A percentile compares a stretch with the other conserved stretches of the same genome.
Conservation (phyloP, 768 basidiomycete genomes). For the Leucogyrophana mollusca region DNA sequence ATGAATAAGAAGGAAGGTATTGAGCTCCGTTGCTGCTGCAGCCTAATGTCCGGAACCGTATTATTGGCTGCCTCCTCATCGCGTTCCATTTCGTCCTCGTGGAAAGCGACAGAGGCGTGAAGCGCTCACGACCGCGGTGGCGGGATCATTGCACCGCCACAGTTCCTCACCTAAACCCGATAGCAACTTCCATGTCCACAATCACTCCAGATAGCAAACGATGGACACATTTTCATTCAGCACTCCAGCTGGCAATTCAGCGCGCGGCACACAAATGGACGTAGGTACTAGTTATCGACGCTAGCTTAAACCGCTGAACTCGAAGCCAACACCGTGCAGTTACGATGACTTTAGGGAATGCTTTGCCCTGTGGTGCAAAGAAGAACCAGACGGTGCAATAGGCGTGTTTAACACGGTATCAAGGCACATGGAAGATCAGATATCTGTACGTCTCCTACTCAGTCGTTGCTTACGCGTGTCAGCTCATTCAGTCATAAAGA, state of each 20-base stretch:
- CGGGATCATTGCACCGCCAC: not conserved
- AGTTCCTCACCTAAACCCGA: not conserved
- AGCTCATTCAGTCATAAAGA: slow-evolving; percentile 36
- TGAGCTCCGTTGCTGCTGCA: slow-evolving; percentile 52
- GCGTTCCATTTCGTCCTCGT: slow-evolving; percentile 26
- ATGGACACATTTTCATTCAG: slow-evolving; percentile 51
- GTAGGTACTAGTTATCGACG: slow-evolving; percentile 29
- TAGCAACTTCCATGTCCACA: slow-evolving; percentile 16
- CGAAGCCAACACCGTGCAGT: slow-evolving; percentile 29
- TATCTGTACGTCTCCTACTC: slow-evolving; percentile 30
- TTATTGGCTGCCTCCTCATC: slow-evolving; percentile 18
- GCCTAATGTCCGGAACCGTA: slow-evolving; percentile 10
- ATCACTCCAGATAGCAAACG: slow-evolving; percentile 38
- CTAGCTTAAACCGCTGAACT: too few relatives aligned
- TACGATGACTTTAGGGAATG: slow-evolving; percentile 60
- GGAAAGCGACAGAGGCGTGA: slow-evolving; percentile 1
- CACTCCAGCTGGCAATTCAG: slow-evolving; percentile 52
- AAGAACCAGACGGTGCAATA: slow-evolving; percentile 60
- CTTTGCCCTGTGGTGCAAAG: slow-evolving; percentile 63
- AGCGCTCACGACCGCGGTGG: too few relatives aligned
- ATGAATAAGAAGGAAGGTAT: slow-evolving; percentile 75
- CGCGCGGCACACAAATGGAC: slow-evolving; percentile 54
- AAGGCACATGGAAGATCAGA: slow-evolving; percentile 68
- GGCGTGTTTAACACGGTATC: slow-evolving; percentile 67
- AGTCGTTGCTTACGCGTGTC: not conserved